Conservation (phyloP, 192 early-diverging fungal genomes). For the Funneliformis geosporum region DNA sequence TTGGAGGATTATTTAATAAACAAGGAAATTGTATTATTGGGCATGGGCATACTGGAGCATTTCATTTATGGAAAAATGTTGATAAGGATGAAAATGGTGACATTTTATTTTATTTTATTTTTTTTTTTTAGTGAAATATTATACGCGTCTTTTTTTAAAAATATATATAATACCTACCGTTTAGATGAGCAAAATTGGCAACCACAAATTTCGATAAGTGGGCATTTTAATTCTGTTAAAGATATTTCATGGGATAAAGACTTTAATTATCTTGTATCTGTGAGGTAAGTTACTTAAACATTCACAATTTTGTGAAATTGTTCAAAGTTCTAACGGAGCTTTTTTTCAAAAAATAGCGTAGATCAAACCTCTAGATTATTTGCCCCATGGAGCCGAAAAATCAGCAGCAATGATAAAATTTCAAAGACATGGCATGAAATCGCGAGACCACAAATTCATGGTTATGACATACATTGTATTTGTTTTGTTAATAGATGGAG, state of each 20-base stretch:
- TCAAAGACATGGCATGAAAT: slow-evolving; percentile 83
- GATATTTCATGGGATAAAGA: slow-evolving; percentile 81
- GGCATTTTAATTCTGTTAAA: slow-evolving; percentile 81
- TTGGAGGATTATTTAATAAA: slow-evolving; percentile 71
- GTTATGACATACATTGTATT: slow-evolving; percentile 89
- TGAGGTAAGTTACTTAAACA: slow-evolving; percentile 49
- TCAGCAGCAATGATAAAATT: not conserved
- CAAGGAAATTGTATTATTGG: slow-evolving; percentile 68
- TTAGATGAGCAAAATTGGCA: slow-evolving; percentile 60
- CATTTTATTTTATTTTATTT: too few relatives aligned
- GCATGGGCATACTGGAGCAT: slow-evolving; percentile 79
- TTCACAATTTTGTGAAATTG: not conserved
- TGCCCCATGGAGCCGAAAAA: slow-evolving; percentile 61
- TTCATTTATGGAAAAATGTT: slow-evolving; percentile 78
- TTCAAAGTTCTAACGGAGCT: not conserved
- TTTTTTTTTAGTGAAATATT: not conserved
- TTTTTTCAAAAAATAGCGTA: slow-evolving; percentile 43
- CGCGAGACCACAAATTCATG: slow-evolving; percentile 93
- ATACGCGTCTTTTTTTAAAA: not conserved
- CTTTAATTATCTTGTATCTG: slow-evolving; percentile 71
- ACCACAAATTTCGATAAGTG: slow-evolving; percentile 71
- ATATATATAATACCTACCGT: not conserved
- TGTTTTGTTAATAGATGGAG: slow-evolving; percentile 71
- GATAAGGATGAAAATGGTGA: slow-evolving; percentile 40
- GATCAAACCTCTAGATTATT: slow-evolving; percentile 91